phyloP scores from a whole-genome alignment of 371 early-diverging fungal species.

The Rhizopus delemar region DNA sequence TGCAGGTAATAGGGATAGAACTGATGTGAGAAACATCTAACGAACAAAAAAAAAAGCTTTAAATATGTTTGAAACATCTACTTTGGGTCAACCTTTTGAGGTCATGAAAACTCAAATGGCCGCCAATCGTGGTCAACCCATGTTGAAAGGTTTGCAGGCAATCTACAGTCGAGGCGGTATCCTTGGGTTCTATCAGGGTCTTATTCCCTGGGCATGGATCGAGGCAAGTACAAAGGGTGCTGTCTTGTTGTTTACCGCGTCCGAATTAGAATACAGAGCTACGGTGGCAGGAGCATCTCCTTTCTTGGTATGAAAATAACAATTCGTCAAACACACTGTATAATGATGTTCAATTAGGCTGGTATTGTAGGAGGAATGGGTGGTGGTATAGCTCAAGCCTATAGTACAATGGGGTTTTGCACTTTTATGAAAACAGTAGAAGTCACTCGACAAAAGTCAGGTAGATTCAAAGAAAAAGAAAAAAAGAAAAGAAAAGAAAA shows the following conservation, averaged over 20 bases:
- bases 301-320: conserved; percentile 39
- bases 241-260: conserved; percentile 90
- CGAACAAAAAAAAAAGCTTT: conserved; percentile 33
- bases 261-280: conserved; percentile 85
- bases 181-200: conserved; percentile 81
- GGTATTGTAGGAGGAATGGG: conserved; percentile 93
- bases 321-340: conserved; percentile 7
- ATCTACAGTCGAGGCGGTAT: conserved; percentile 81
- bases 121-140: conserved; percentile 78
- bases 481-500: too few species aligned
- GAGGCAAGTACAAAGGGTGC: conserved; percentile 93
- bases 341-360: conserved; percentile 36
- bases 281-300: conserved; percentile 59
- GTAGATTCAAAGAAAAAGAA: conserved; percentile 21
- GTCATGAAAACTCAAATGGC: conserved; percentile 89
- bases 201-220: conserved; percentile 91
- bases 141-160: conserved; percentile 60
- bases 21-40: background rate
- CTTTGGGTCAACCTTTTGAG: conserved; percentile 90
- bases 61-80: conserved; percentile 84
- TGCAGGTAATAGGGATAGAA: conserved; percentile 44
- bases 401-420: conserved; percentile 98
- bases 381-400: conserved; percentile 89
- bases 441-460: conserved; percentile 92
- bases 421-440: conserved; percentile 99